Evolutionary conservation across 768 basidiomycete species (phyloP).

Genomic region (Cyclocybe cylindracea): DNA sequence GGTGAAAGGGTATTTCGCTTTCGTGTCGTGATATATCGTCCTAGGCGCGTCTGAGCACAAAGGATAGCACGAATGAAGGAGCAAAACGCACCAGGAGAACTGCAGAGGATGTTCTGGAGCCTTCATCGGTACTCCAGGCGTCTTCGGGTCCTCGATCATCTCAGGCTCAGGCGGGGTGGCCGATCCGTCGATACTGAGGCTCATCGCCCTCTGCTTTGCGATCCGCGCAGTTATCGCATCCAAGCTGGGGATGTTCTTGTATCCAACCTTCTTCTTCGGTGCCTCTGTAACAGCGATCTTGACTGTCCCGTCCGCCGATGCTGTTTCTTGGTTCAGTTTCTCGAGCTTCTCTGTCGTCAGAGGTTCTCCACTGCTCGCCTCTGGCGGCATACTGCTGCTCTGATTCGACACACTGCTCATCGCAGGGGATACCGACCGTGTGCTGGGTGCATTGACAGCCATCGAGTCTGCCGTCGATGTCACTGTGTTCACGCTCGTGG

Average conservation of each 20-base stretch:
- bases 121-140: slow-evolving; percentile 69
- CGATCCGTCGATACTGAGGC: slow-evolving; percentile 64
- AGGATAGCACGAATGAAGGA: slow-evolving; percentile 6
- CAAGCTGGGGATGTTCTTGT: slow-evolving; percentile 86
- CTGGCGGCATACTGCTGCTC: slow-evolving; percentile 39
- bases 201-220: slow-evolving; percentile 57
- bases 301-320: slow-evolving; percentile 17
- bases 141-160: slow-evolving; percentile 82
- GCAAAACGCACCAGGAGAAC: slow-evolving; percentile 68
- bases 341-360: slow-evolving; percentile 70
- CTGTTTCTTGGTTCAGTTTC: slow-evolving; percentile 59
- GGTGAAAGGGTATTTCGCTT: slow-evolving; percentile 66
- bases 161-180: slow-evolving; percentile 75
- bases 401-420: slow-evolving; percentile 47
- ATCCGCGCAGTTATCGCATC: slow-evolving; percentile 84
- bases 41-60: slow-evolving; percentile 35
- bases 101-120: slow-evolving; percentile 85
- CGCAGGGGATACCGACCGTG: slow-evolving; percentile 68
- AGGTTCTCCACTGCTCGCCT: slow-evolving; percentile 43
- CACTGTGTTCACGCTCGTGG: slow-evolving; percentile 51
- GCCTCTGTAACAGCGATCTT: slow-evolving; percentile 21
- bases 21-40: slow-evolving; percentile 91
- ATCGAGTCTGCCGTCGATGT: slow-evolving; percentile 63
- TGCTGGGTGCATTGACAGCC: slow-evolving; percentile 65
- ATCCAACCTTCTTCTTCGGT: slow-evolving; percentile 55